Evolutionary conservation across 2,329 filamentous ascomycete species (phyloP).

Genomic region (Scedosporium minutisporum): DNA sequence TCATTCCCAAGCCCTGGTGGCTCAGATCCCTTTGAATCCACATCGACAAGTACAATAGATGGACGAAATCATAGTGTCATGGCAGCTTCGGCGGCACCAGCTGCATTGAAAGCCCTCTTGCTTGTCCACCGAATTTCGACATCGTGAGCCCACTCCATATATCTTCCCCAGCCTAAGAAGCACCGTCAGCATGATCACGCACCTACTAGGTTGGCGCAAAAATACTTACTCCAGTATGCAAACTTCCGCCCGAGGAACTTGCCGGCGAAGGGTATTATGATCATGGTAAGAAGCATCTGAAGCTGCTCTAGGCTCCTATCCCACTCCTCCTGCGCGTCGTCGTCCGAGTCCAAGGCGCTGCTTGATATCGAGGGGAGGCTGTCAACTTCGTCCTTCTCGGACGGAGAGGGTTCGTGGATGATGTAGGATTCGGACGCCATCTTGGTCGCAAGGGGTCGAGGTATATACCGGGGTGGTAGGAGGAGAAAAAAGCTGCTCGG

Average conservation of each 20-base stretch:
- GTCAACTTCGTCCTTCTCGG: constrained; percentile 49
- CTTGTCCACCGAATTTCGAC: constrained; percentile 62
- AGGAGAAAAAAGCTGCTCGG: background rate
- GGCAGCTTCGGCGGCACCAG: constrained; percentile 53
- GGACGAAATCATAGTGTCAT: constrained; percentile 33
- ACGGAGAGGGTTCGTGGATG: constrained; percentile 35
- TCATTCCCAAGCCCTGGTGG: background rate
- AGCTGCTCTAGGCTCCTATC: constrained; percentile 87
- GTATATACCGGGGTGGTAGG: background rate
- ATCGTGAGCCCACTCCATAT: constrained; percentile 87
- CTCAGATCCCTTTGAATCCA: background rate
- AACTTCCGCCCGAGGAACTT: constrained; percentile 93
- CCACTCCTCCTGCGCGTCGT: constrained; percentile 92
- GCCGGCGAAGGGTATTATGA: constrained; percentile 83
- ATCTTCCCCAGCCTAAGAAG: constrained; percentile 34
- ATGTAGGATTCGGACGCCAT: constrained; percentile 37
- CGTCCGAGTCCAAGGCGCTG: constrained; percentile 36
- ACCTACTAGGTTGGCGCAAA: too few species aligned
- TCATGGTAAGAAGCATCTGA: constrained; percentile 87
- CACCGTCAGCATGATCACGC: background rate
- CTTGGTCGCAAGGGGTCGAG: background rate
- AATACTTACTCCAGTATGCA: constrained; percentile 98
- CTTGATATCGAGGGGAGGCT: constrained; percentile 53
- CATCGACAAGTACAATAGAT: background rate
- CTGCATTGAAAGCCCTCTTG: constrained; percentile 52